Evolutionary conservation across 352 stramenopile species (phyloP).

Genomic region (Albugo candida): DNA sequence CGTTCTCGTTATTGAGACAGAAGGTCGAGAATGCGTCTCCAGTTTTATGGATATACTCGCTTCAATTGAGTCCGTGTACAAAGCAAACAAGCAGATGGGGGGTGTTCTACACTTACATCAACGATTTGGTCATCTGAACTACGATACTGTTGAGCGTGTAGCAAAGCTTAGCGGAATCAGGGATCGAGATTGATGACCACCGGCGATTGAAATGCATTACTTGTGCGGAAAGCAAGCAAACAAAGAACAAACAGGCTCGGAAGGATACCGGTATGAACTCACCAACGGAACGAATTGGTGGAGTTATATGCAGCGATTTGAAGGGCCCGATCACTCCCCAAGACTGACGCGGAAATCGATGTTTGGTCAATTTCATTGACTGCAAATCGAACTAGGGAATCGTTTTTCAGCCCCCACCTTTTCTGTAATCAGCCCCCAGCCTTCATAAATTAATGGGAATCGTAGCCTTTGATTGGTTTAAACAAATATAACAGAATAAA

Average conservation of each 20-base stretch:
- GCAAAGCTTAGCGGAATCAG: not conserved
- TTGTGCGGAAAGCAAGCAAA: not conserved
- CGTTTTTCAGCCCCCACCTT: too few relatives aligned
- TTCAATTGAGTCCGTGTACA: too few relatives aligned
- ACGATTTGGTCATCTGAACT: not conserved
- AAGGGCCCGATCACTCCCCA: not conserved
- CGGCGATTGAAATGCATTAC: not conserved
- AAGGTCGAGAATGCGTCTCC: too few relatives aligned
- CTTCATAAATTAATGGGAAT: not conserved
- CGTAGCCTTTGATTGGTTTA: too few relatives aligned
- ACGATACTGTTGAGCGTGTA: not conserved
- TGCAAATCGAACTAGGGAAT: not conserved
- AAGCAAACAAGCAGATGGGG: not conserved
- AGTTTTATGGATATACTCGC: too few relatives aligned
- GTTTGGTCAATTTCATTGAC: not conserved
- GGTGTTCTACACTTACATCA: not conserved
- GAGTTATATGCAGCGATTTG: not conserved
- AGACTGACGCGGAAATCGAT: not conserved
- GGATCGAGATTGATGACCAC: not conserved
- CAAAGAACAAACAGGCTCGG: not conserved
- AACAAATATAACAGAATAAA: too few relatives aligned
- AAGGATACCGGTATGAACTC: not conserved
- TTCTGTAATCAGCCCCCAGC: not conserved
- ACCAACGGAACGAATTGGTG: not conserved
- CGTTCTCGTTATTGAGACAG: not conserved